Percentiles rank a stretch among this genome's conserved stretches.
Conservation (phyloP, 176 grass and related monocot species). For the Stipa capillata region DNA sequence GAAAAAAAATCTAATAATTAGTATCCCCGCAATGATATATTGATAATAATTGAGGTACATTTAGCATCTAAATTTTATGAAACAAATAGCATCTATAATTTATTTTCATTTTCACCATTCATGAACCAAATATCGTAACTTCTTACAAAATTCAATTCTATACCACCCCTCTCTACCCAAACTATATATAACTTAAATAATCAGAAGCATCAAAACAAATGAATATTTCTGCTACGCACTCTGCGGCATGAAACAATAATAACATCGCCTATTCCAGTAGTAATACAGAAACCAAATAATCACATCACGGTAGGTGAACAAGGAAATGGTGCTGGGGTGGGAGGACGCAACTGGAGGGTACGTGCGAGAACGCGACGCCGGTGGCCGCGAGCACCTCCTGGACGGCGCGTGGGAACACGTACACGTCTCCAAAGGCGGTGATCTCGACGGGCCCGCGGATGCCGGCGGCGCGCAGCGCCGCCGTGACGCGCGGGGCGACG, state of each 20-base stretch:
- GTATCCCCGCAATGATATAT: neutral
- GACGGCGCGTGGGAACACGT: conserved; percentile 27
- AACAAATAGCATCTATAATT: neutral
- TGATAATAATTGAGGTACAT: neutral
- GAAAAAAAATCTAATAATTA: neutral
- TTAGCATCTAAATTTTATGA: neutral
- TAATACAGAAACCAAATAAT: neutral
- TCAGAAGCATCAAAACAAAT: neutral
- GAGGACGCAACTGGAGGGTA: conserved; percentile 57
- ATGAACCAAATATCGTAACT: neutral
- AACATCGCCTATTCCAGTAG: neutral
- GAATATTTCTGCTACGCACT: neutral
- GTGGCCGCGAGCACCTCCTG: conserved; percentile 71
- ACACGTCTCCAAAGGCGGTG: conserved; percentile 72
- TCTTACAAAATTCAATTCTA: neutral
- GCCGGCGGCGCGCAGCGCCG: conserved; percentile 60
- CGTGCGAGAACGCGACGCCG: conserved; percentile 70
- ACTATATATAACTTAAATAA: neutral
- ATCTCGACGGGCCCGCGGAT: conserved; percentile 73
- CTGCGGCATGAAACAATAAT: neutral
- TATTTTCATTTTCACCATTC: neutral
- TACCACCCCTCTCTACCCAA: neutral
- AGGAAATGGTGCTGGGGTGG: neutral
- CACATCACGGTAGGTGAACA: neutral
- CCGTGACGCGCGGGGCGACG: conserved; percentile 48